Evolutionary conservation across 805 yeast species (phyloP).

Genomic region (Zygoascus flipseniorum): DNA sequence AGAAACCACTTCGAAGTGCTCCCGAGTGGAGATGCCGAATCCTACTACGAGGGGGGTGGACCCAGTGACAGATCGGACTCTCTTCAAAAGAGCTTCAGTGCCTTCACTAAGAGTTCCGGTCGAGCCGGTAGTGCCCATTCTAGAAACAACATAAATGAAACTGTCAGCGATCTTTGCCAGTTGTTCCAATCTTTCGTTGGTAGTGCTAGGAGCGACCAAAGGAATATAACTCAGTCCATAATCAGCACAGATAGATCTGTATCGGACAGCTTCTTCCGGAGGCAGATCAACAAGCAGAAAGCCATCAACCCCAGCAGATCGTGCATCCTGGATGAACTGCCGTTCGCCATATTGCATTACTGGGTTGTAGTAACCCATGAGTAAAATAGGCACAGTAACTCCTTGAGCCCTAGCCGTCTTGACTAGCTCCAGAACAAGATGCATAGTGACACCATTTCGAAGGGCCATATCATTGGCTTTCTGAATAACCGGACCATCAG

Average conservation of each 20-base stretch:
- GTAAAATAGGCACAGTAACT: conserved; percentile 76
- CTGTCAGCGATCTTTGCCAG: conserved; percentile 87
- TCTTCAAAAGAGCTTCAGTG: conserved; percentile 57
- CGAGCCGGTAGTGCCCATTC: conserved; percentile 98
- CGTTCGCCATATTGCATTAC: conserved; percentile 84
- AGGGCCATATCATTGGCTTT: conserved; percentile 71
- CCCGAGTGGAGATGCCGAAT: conserved; percentile 91
- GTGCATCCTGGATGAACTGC: conserved; percentile 67
- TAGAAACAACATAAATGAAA: conserved; percentile 89
- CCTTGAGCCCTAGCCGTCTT: conserved; percentile 71
- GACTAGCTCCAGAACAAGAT: conserved; percentile 61
- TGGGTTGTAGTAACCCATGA: conserved; percentile 99
- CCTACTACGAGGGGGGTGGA: conserved; percentile 88
- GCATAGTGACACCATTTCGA: conserved; percentile 70
- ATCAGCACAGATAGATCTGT: conserved; percentile 62
- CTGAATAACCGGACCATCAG: conserved; percentile 97
- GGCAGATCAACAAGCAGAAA: conserved; percentile 93
- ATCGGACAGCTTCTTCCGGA: conserved; percentile 91
- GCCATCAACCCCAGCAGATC: conserved; percentile 88
- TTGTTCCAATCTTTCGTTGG: conserved; percentile 74
- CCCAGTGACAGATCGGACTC: conserved; percentile 69
- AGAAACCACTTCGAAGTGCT: conserved; percentile 77
- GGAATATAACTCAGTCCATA: conserved; percentile 82
- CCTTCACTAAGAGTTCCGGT: conserved; percentile 52
- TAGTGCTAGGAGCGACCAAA: conserved; percentile 92